A percentile compares a stretch with the other conserved stretches of the same genome.
phyloP scores from a whole-genome alignment of 2,329 filamentous ascomycete species.

The Chaetomium strumarium region DNA sequence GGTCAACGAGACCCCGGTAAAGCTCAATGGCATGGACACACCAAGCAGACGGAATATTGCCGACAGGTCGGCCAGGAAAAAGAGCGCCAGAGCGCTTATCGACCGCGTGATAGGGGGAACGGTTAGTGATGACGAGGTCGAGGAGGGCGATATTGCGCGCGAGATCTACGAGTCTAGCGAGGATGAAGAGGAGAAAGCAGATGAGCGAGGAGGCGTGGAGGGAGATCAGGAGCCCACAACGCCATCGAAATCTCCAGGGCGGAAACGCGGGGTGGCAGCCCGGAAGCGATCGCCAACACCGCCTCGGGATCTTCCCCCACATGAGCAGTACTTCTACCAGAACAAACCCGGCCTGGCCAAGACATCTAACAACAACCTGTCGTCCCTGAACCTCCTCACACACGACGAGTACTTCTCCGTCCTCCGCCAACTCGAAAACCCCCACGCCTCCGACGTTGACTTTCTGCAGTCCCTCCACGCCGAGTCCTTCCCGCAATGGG shows the following conservation, averaged over 20 bases:
- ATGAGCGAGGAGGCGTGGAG: slow-evolving; percentile 24
- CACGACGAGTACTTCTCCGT: slow-evolving; percentile 87
- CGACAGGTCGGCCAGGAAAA: slow-evolving; percentile 79
- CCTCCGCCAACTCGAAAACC: slow-evolving; percentile 58
- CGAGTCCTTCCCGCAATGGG: slow-evolving; percentile 84
- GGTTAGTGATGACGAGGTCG: slow-evolving; percentile 65
- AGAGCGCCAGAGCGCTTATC: slow-evolving; percentile 72
- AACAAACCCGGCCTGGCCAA: slow-evolving; percentile 76
- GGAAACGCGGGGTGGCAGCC: slow-evolving; percentile 18
- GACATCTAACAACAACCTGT: slow-evolving; percentile 81
- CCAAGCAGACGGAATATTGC: slow-evolving; percentile 63
- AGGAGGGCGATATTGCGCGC: slow-evolving; percentile 60
- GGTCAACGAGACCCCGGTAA: slow-evolving; percentile 36
- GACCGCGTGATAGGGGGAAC: slow-evolving; percentile 61
- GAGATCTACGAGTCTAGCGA: slow-evolving; percentile 60
- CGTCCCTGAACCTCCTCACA: slow-evolving; percentile 68
- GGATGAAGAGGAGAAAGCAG: slow-evolving; percentile 33
- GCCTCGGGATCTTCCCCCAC: slow-evolving; percentile 72
- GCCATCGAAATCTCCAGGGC: slow-evolving; percentile 23
- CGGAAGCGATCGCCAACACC: slow-evolving; percentile 70
- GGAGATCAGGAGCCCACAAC: slow-evolving; percentile 26
- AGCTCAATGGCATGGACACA: slow-evolving; percentile 37
- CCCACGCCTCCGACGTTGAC: slow-evolving; percentile 62
- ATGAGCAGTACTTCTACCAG: slow-evolving; percentile 91
- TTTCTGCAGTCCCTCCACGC: slow-evolving; percentile 70